phyloP scores from a whole-genome alignment of 768 basidiomycete species.

The Cystofilobasidium bisporidii region DNA sequence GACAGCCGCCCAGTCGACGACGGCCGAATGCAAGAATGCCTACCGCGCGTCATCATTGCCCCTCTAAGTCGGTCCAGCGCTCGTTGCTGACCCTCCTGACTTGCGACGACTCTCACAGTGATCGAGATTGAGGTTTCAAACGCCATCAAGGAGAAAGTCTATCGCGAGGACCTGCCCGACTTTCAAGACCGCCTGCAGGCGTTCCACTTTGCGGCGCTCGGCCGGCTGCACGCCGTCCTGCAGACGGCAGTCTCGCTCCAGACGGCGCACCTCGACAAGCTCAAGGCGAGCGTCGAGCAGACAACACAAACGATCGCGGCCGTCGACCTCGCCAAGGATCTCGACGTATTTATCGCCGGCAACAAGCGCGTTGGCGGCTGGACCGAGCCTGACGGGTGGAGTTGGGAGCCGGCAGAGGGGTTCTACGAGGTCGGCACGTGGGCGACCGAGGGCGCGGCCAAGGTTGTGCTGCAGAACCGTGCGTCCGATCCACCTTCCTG shows the following conservation, averaged over 20 bases:
- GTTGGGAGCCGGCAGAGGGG: constrained; percentile 61
- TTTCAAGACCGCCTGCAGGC: constrained; percentile 51
- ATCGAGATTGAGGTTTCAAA: constrained; percentile 48
- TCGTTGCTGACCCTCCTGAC: neutral
- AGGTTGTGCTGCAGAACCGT: constrained; percentile 69
- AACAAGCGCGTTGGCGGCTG: constrained; percentile 56
- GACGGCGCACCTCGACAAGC: constrained; percentile 43
- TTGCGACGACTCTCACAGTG: neutral
- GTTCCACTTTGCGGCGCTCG: constrained; percentile 43
- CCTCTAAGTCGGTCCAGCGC: neutral
- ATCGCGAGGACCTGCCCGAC: constrained; percentile 55
- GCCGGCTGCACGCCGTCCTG: constrained; percentile 48
- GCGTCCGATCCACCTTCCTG: neutral
- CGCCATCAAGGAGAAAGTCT: constrained; percentile 59
- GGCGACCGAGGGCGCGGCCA: constrained; percentile 59
- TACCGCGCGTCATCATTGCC: neutral
- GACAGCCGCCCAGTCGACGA: constrained; percentile 1
- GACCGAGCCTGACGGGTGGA: constrained; percentile 55
- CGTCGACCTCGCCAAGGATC: constrained; percentile 55
- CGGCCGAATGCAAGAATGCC: constrained; percentile 21
- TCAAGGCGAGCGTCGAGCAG: constrained; percentile 24
- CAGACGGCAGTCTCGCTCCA: constrained; percentile 55
- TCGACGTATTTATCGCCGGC: constrained; percentile 60
- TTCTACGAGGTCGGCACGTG: constrained; percentile 66
- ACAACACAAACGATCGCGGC: constrained; percentile 20